phyloP scores from a whole-genome alignment of 164 flowering plant genomes.

The Malania oleifera region DNA sequence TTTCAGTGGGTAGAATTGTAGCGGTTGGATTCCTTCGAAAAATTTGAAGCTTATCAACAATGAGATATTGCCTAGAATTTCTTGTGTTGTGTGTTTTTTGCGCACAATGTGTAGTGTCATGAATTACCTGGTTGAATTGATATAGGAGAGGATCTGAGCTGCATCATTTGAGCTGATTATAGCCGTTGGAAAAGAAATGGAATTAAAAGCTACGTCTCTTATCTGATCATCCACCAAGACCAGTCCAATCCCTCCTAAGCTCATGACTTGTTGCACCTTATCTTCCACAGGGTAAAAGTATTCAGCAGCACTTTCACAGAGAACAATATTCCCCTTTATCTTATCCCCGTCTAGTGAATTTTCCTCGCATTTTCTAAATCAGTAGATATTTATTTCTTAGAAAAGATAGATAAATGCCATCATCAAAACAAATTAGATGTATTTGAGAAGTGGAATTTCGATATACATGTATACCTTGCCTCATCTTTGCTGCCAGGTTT shows the following conservation, averaged over 20 bases:
- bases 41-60: too few relatives aligned
- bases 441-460: too few relatives aligned
- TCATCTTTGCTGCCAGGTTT: constrained; percentile 5
- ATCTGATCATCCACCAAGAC: constrained; percentile 31
- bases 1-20: constrained; percentile 52
- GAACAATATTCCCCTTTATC: constrained; percentile 61
- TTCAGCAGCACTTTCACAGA: constrained; percentile 38
- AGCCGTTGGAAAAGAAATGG: constrained; percentile 42
- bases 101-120: too few relatives aligned
- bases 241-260: constrained; percentile 51
- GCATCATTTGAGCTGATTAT: constrained; percentile 41
- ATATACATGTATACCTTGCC: too few relatives aligned
- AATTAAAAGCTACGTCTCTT: constrained; percentile 34
- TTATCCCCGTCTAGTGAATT: constrained; percentile 32
- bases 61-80: too few relatives aligned
- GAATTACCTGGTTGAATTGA: constrained; percentile 74
- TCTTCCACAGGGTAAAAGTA: constrained; percentile 11
- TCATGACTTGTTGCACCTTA: constrained; percentile 28
- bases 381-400: too few relatives aligned
- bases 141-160: constrained; percentile 37
- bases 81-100: too few relatives aligned
- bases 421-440: too few relatives aligned
- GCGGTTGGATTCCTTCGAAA: constrained; percentile 50
- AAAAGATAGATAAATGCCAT: too few relatives aligned
- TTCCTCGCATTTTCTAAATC: constrained; percentile 46